Evolutionary conservation across 23 red algal genomes (phyloP).

Genomic region (Rhodosorus marinus): DNA sequence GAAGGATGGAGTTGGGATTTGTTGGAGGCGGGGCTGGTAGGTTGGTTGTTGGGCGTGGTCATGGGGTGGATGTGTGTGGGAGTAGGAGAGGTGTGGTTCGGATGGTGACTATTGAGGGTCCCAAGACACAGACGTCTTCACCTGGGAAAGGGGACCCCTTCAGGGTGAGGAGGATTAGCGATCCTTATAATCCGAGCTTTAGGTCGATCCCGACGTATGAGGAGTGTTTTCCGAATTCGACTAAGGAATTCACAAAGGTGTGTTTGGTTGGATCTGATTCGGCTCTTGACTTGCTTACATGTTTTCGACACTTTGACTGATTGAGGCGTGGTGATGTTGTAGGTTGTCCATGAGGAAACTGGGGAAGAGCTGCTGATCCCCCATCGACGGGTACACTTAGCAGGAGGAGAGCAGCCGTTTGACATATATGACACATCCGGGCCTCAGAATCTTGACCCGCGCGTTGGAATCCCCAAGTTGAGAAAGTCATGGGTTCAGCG

Average conservation of each 20-base stretch:
- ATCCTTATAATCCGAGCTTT: constrained; percentile 83
- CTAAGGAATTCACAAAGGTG: constrained; percentile 35
- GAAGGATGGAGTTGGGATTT: too few relatives aligned
- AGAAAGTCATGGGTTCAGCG: constrained; percentile 55
- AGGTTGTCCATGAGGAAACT: constrained; percentile 33
- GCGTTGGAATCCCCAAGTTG: constrained; percentile 73
- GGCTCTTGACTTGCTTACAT: too few relatives aligned
- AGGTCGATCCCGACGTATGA: constrained; percentile 34
- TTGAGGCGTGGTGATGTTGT: too few relatives aligned
- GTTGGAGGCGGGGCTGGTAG: too few relatives aligned
- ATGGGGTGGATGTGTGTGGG: too few relatives aligned
- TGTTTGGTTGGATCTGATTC: too few relatives aligned
- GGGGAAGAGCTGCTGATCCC: constrained; percentile 37
- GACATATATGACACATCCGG: constrained; percentile 97
- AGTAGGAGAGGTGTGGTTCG: too few relatives aligned
- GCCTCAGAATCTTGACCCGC: constrained; percentile 57
- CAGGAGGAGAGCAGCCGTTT: constrained; percentile 34
- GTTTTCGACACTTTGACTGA: too few relatives aligned
- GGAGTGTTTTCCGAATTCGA: constrained; percentile 63
- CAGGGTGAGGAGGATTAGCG: constrained; percentile 12
- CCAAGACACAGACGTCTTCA: too few relatives aligned
- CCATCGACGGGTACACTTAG: constrained; percentile 45
- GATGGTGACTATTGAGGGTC: too few relatives aligned
- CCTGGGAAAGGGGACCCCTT: too few relatives aligned
- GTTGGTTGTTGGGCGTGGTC: too few relatives aligned